Evolutionary conservation across 164 flowering plant species (phyloP), one percentile per base, ranked within the genome.

Genomic region (Dillenia turbinata): DNA sequence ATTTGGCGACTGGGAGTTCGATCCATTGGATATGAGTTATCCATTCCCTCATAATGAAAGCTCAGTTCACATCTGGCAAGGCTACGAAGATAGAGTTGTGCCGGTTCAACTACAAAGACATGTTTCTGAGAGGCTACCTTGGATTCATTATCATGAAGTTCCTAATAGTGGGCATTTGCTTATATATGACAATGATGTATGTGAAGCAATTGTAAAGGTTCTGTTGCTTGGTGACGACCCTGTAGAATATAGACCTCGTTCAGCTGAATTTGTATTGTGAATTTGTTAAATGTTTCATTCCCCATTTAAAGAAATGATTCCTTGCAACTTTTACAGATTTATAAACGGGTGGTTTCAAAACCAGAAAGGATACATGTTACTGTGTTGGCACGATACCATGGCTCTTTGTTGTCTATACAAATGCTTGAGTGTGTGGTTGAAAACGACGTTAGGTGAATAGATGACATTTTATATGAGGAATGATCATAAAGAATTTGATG

Each of bases 91-190:
- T 49, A 69, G 56, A 44, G 44, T 73, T 1, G 59, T 83, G 22
- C 71, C 80, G 2, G 8, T 0, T 47, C 16, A 69, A 52, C 45
- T 83, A 2, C 66, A 69, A 8, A 74, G 71, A 0, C 78, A 70
- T 56, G 17, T 83, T 8, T 58, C 78, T 1, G 53, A 66, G 9
- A 75, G 73, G 66, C 75, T 80, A 17, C 84, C 79, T 14, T 83
- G 87, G 87, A 83, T 83, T 57, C 74, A 16, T 5, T 78, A 78
- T 72, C 85, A 83, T 46, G 83, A 83, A 62, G 71, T 83, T 60
- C 71, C 79, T 45, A 68, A 77, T 65, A 69, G 64, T 8, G 87
- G 87, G 24, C 85, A 81, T 62, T 54, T 77, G 9, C 2, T 78
- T 12, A 52, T 78, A 10, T 68, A 51, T 52, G 69, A 70, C 8